Base-by-base conservation (phyloP, 169 alveolate genomes). In the Eimeria zaria region DNA sequence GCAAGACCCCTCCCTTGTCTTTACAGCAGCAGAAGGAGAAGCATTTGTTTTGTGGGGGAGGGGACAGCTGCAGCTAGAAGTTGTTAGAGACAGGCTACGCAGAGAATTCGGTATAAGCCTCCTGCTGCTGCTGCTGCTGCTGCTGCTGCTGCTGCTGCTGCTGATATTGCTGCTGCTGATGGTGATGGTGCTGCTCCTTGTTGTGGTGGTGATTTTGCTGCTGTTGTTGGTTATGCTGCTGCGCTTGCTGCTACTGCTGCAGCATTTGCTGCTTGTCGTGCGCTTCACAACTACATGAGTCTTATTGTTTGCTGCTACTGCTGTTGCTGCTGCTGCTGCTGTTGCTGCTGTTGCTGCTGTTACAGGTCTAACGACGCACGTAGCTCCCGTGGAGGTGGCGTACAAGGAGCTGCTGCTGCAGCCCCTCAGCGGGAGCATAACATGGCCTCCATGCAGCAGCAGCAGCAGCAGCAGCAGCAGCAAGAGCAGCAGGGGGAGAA, bases 31-130 rank as follows among this genome's bases (percentile, higher is more conserved):
- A n/a, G 97, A 83, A 62, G 78, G 67, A 30, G 95, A 92, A 24
- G 39, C 85, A 24, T 60, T 76, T 69, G 36, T 64, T 5, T 24
- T 95, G 62, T 95, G 97, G 97, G 97, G 95, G 39, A 1, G 44
- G 53, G 97, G 97, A 24, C 78, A 95, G 85, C 73, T 95, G 44
- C 97, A 95, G 58, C 90, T 95, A 33, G 71, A 95, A 22, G 55
- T 95, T 27, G 76, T 94, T 33, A 51, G 71, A 76, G 95, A 84
- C 16, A 53, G 94, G 22, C 90, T 94, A 24, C 36, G 44, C 12
- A 90, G 24, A 1, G 96, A 94, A 41, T 94, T 55, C 58, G 96
- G 96, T 94, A 41, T 12, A 16, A n/a, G n/a, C n/a, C n/a, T n/a
- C n/a, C n/a, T n/a, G n/a, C n/a, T n/a, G n/a, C n/a, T n/a, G n/a